These are phyloP conservation scores for Gossypium stocksii DNA, from an alignment of 345 rosid genomes.

Conservation along the genomic window DNA sequence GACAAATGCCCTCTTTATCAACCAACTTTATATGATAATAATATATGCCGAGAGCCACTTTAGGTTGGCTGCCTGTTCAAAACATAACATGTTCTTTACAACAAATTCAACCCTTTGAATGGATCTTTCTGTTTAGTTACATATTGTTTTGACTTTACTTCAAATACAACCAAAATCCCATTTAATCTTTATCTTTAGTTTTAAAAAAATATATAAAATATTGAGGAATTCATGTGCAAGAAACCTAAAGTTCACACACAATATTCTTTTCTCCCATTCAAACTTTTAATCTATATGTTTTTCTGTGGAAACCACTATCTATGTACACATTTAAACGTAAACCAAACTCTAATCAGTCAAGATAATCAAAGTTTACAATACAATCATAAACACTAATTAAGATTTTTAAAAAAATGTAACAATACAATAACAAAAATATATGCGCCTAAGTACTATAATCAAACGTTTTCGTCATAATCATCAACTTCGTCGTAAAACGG, in stretches of 20 bases:
- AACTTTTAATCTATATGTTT: background rate
- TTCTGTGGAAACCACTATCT: background rate
- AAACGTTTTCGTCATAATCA: conserved; percentile 45
- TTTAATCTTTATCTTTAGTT: background rate
- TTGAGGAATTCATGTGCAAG: background rate
- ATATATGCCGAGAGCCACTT: background rate
- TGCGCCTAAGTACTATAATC: conserved; percentile 15
- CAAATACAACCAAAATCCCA: background rate
- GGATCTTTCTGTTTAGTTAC: too few relatives aligned
- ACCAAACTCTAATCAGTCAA: too few relatives aligned
- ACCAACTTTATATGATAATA: background rate
- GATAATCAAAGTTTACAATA: too few relatives aligned
- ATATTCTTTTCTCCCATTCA: background rate
- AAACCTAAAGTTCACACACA: background rate
- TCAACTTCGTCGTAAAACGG: conserved; percentile 57
- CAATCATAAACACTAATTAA: background rate
- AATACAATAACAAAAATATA: conserved; percentile 4
- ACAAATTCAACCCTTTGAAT: background rate
- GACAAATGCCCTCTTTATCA: background rate
- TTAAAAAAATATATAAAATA: background rate
- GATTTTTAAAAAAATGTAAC: background rate
- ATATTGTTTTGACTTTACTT: conserved; percentile 24
- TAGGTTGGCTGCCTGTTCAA: background rate
- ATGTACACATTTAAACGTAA: background rate
- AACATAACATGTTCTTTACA: background rate